Evolutionary conservation across 2,329 filamentous ascomycete species (phyloP).

Genomic region (Microdochium bolleyi): DNA sequence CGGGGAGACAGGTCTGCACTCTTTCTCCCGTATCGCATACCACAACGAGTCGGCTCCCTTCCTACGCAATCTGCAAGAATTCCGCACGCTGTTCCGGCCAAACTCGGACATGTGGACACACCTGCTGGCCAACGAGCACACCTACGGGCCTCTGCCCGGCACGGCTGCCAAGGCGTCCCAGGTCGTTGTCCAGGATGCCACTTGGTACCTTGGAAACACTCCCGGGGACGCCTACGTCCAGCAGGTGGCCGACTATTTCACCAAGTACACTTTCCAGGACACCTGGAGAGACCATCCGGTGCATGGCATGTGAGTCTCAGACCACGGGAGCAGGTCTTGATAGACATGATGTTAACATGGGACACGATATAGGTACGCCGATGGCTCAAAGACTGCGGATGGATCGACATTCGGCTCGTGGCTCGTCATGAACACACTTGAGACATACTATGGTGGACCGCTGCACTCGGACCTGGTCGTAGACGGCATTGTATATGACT

Average conservation of each 20-base stretch:
- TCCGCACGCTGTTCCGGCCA: conserved; percentile 53
- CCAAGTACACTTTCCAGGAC: conserved; percentile 56
- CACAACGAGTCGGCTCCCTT: conserved; percentile 48
- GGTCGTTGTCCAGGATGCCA: conserved; percentile 53
- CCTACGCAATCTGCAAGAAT: conserved; percentile 50
- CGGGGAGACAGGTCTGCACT: conserved; percentile 54
- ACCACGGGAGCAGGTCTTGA: conserved; percentile 11
- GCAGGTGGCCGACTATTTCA: conserved; percentile 53
- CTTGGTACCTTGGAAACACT: conserved; percentile 50
- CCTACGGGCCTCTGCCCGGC: conserved; percentile 44
- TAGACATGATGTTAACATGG: conserved; percentile 12
- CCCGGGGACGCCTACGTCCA: conserved; percentile 46
- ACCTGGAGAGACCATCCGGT: conserved; percentile 49
- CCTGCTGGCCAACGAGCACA: conserved; percentile 46
- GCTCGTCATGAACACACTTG: conserved; percentile 57
- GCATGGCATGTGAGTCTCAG: conserved; percentile 39
- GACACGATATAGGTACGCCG: conserved; percentile 27
- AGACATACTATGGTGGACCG: conserved; percentile 55
- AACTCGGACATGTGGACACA: conserved; percentile 55
- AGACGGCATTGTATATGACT: conserved; percentile 60
- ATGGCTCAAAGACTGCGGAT: conserved; percentile 39
- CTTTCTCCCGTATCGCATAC: conserved; percentile 52
- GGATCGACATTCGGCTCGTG: conserved; percentile 50
- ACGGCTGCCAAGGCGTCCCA: conserved; percentile 30
- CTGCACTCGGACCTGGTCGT: conserved; percentile 55